Conservation (phyloP, 2,329 filamentous ascomycete species). For the Colletotrichum eremochloae region DNA sequence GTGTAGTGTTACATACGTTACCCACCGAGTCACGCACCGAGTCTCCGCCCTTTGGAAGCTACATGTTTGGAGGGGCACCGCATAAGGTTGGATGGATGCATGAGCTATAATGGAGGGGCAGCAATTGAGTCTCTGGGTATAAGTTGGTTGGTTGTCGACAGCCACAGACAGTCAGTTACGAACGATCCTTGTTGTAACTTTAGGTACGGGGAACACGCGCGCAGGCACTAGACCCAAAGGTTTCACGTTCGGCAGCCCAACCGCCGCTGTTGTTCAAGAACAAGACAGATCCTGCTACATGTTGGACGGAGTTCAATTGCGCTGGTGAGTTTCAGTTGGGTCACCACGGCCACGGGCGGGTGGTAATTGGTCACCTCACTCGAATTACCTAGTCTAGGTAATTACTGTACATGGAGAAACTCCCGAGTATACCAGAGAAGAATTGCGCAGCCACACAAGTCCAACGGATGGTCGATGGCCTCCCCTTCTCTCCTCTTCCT, state of each 20-base stretch:
- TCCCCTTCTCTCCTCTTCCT: neutral
- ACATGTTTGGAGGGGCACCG: neutral
- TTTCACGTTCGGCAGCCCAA: too few relatives aligned
- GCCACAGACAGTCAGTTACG: too few relatives aligned
- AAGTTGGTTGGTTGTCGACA: neutral
- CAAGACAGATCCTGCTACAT: neutral
- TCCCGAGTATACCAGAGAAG: neutral
- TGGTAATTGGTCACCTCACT: too few relatives aligned
- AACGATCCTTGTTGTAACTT: neutral
- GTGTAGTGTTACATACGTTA: neutral
- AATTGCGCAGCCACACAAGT: too few relatives aligned
- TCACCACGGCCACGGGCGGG: too few relatives aligned
- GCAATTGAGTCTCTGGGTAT: neutral
- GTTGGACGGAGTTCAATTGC: neutral
- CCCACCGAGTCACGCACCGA: neutral
- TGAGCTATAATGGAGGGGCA: neutral
- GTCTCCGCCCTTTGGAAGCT: neutral
- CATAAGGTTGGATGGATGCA: neutral
- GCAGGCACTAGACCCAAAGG: neutral
- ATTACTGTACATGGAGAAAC: neutral
- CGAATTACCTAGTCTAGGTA: neutral
- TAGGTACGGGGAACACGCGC: neutral
- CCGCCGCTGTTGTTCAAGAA: neutral
- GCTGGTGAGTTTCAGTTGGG: too few relatives aligned
- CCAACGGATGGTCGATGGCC: neutral